Evolutionary conservation across 1,284 basidiomycete species (phyloP).

Genomic region (Lentinus polychrous): DNA sequence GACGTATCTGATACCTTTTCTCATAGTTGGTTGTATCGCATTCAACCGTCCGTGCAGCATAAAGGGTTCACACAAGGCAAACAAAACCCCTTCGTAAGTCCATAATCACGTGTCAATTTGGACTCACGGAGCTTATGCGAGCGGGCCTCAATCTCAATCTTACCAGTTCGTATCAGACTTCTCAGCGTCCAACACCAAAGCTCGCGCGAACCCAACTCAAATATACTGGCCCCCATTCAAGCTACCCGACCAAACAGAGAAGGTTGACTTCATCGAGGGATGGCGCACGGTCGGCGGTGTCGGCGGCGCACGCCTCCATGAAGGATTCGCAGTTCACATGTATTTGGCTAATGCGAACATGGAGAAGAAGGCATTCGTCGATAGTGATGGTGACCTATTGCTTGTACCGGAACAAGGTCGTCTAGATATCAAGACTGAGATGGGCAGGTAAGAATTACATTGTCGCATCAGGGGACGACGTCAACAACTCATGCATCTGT

Average conservation of each 20-base stretch:
- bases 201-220: conserved; percentile 1
- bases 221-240: background rate
- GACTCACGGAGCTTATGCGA: background rate
- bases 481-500: background rate
- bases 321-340: conserved; percentile 1
- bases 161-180: conserved; percentile 1
- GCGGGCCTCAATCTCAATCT: background rate
- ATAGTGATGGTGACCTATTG: conserved; percentile 3
- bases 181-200: background rate
- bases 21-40: conserved; percentile 4
- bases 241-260: background rate
- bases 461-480: background rate
- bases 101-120: background rate
- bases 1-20: background rate
- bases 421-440: conserved; percentile 5
- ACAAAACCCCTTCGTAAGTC: conserved; percentile 3
- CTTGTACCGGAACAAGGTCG: background rate
- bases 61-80: background rate
- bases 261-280: conserved; percentile 4
- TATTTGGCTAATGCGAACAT: conserved; percentile 1
- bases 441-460: background rate
- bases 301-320: background rate
- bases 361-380: conserved; percentile 4
- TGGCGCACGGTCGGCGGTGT: background rate
- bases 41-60: conserved; percentile 2